These are phyloP conservation scores for Pichia kluyveri DNA, from an alignment of 805 yeast species.

Conservation along the genomic window DNA sequence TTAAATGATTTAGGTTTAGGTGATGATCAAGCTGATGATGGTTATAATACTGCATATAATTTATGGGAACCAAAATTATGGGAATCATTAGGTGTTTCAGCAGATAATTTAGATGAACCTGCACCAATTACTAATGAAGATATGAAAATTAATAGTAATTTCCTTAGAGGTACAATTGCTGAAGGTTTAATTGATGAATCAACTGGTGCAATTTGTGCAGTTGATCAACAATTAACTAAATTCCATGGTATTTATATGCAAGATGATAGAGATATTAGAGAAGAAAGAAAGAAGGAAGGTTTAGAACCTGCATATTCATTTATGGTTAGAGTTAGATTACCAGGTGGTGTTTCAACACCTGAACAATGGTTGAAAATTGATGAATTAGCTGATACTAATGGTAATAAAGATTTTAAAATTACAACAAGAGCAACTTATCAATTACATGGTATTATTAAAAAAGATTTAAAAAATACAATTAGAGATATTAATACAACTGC, in stretches of 20 bases:
- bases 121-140: constrained; percentile 90
- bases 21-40: constrained; percentile 97
- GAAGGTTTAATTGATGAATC: constrained; percentile 74
- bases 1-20: constrained; percentile 78
- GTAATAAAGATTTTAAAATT: constrained; percentile 88
- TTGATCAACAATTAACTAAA: constrained; percentile 89
- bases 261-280: constrained; percentile 95
- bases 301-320: constrained; percentile 93
- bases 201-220: constrained; percentile 86
- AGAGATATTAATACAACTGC: constrained; percentile 87
- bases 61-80: constrained; percentile 81
- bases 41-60: constrained; percentile 83
- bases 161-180: constrained; percentile 84
- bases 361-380: constrained; percentile 84
- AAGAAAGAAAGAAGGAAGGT: constrained; percentile 85
- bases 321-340: constrained; percentile 92
- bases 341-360: constrained; percentile 87
- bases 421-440: constrained; percentile 98
- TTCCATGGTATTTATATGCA: constrained; percentile 99
- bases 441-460: constrained; percentile 89
- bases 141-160: constrained; percentile 81
- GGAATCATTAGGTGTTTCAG: constrained; percentile 85
- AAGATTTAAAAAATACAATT: constrained; percentile 79
- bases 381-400: constrained; percentile 68
- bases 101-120: constrained; percentile 84